Evolutionary conservation across 768 basidiomycete species (phyloP).

Genomic region (Porpolomopsis calyptriformis): DNA sequence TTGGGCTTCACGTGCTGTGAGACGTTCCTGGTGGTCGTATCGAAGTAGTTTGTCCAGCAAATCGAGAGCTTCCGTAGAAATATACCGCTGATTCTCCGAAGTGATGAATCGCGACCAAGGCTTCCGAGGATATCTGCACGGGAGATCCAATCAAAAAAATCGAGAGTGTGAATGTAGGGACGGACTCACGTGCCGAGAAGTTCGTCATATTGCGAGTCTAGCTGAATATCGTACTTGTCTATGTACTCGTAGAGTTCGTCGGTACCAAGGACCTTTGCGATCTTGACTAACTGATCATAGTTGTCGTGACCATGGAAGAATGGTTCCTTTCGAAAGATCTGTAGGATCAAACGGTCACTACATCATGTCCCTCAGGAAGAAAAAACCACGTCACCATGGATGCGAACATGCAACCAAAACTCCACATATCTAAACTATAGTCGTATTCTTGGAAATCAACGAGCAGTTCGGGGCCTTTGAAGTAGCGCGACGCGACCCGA

Average conservation of each 20-base stretch:
- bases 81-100: conserved; percentile 90
- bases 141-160: background rate
- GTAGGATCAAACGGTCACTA: conserved; percentile 6
- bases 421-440: conserved; percentile 98
- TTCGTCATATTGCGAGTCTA: conserved; percentile 94
- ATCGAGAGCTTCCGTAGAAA: conserved; percentile 95
- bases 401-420: conserved; percentile 97
- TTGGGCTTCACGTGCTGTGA: conserved; percentile 91
- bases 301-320: conserved; percentile 99
- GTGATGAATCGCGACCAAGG: conserved; percentile 95
- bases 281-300: conserved; percentile 96
- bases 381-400: conserved; percentile 63
- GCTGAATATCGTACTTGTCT: conserved; percentile 90
- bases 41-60: conserved; percentile 90
- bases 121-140: conserved; percentile 77
- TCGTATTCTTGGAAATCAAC: conserved; percentile 99
- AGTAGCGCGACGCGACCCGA: conserved; percentile 93
- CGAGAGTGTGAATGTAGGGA: background rate
- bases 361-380: conserved; percentile 5
- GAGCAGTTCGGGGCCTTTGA: conserved; percentile 93
- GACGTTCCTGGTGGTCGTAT: conserved; percentile 94
- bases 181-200: conserved; percentile 65
- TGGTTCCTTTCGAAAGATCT: conserved; percentile 99
- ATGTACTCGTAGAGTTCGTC: conserved; percentile 89
- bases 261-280: conserved; percentile 93